Evolutionary conservation across 192 early-diverging fungal species (phyloP), one percentile per base, ranked within the genome.

Genomic region (Glomus cerebriforme): DNA sequence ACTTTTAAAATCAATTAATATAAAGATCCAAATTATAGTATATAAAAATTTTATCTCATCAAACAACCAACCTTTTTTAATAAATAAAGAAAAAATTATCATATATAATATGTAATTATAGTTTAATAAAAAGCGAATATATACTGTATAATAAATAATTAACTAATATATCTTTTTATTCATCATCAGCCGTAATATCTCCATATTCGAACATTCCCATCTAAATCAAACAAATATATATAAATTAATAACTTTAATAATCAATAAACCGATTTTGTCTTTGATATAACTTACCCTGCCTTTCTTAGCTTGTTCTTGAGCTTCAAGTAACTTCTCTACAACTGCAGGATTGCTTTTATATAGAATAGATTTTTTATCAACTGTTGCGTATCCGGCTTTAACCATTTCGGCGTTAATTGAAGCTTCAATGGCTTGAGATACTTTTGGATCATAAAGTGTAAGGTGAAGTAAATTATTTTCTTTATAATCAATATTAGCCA

Each of bases 401-500:
- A 92, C 88, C 81, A 94, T 63, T 79, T 91, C 88, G 4, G 84
- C 84, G 70, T 94, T 94, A 81, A 93, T 86, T 77, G 91, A 92
- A 71, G 87, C 86, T 34, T 92, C 92, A 8, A 90, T 79, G 8
- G 88, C 88, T 34, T 86, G 82, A 9, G 91, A 91, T 19, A 88
- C 75, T 6, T 66, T 64, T 3, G 92, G 91, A 70, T 94, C 90
- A 69, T 91, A 94, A 22, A 94, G 75, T 12, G 92, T 94, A 29
- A 94, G 75, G 58, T 90, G 87, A 69, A 92, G 74, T 8, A 90
- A 83, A 37, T 82, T 84, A 71, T 81, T 85, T 22, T 88, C 81
- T 17, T 90, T 86, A 34, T 90, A 88, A 82, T 95, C 93, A 43
- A 94, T 85, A 67, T 92, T 91, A 47, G 91, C 93, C 1, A 94